Base-by-base conservation (phyloP, 352 stramenopile genomes). In the Globisporangium recalcitrans region DNA sequence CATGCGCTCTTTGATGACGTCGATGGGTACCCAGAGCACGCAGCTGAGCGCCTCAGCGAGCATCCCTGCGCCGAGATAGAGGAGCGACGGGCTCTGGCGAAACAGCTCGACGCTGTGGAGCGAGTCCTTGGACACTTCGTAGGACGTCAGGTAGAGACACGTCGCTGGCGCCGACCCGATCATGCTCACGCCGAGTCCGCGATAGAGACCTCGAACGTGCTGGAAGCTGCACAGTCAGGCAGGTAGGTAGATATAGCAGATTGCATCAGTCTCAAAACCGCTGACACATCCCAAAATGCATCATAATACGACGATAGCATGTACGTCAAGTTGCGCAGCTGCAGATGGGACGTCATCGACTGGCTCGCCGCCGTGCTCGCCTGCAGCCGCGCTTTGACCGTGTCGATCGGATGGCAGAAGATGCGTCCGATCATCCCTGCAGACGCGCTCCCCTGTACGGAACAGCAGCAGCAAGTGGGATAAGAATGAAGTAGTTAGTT, bases 1-100 rank as follows among this genome's bases (percentile, higher is more conserved):
- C 80, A 99, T 90, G 60, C 97, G 86, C 75, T 99, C 97, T 69
- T 99, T 99, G 34, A 99, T 87, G 36, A 99, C 97, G 68, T 99
- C 97, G 31, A 99, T 96, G n/a, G 97, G 97, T n/a, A 99, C 96
- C 80, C 96, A 99, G 21, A 99, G 75, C 32, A 99, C 83, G 67
- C 97, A 99, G 60, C 93, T 91, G 19, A 91, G 32, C 16, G 82
- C 78, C 60, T 94, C 85, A 2, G 85, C 85, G 7, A 86, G 40
- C 74, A 94, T 90, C 8, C 85, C 85, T 0, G 80, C 75, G 0
- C 81, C 72, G n/a, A 94, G 68, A 44, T 89, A 91, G 49, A 88
- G 60, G 46, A 94, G 60, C 60, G 85, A 88, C 47, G 80, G 77
- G 31, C 65, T 76, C 3, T 67, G 53, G 22, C 69, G 69, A 52